Evolutionary conservation across 208 protist genomes (phyloP).

Genomic region (Leishmania lainsoni): DNA sequence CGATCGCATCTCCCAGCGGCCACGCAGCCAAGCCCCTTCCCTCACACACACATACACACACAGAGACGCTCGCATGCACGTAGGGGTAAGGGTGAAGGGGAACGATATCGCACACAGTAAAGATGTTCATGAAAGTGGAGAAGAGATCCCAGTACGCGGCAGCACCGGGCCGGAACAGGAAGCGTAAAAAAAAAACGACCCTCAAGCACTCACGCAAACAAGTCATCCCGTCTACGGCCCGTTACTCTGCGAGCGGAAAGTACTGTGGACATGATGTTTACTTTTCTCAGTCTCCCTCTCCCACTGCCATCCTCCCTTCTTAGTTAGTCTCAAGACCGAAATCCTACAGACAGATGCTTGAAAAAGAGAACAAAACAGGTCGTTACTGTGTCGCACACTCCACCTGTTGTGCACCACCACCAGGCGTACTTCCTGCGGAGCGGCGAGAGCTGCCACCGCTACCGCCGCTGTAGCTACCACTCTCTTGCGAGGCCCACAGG

Average conservation of each 20-base stretch:
- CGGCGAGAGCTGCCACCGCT: slow-evolving; percentile 36
- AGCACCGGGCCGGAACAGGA: neutral
- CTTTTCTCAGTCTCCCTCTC: neutral
- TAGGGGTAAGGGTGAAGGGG: neutral
- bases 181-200: neutral
- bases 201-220: neutral
- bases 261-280: neutral
- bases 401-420: slow-evolving; percentile 42
- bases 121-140: neutral
- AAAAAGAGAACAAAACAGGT: neutral
- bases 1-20: neutral
- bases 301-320: slow-evolving; percentile 2
- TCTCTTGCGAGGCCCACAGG: slow-evolving; percentile 65
- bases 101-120: neutral
- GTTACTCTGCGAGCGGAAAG: neutral
- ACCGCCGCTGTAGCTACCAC: slow-evolving; percentile 31
- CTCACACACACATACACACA: neutral
- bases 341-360: neutral
- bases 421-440: slow-evolving; percentile 22
- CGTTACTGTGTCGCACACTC: slow-evolving; percentile 80
- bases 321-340: neutral
- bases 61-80: too few relatives aligned
- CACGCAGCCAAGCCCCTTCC: neutral
- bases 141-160: neutral
- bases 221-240: neutral